Base-by-base conservation (phyloP, 129 eudicot genomes). In the Chrysanthemum seticuspe region DNA sequence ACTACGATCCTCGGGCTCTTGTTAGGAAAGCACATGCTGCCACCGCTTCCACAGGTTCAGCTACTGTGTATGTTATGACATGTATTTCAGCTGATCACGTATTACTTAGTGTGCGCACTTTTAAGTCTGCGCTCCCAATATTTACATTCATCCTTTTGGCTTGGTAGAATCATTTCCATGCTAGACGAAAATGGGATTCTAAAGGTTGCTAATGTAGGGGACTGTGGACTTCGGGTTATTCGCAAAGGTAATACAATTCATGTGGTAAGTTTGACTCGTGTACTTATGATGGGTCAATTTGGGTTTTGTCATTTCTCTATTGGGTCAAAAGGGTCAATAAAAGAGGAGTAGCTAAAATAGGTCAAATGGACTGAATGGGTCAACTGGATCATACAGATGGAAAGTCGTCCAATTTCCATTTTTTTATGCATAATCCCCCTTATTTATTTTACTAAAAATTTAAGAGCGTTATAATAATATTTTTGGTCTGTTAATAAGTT, bases 1-100 rank as follows among this genome's bases (percentile, higher is more conserved):
- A 83, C 51, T 77, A 84, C 53, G 93, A 94, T 71, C 98, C 98
- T 25, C 85, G 85, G 55, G 71, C 65, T 74, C 91, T 94, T 74
- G 80, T 94, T 59, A 86, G 85, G 80, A 88, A 88, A 80, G 98
- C 98, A 62, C 98, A 94, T 50, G 92, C 87, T 74, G 86, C 97
- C 69, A 90, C 96, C 78, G 68, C 95, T 66, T 87, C 96, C 65
- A 75, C 64, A 74, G 98, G 98, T 57, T 94, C 98, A 74, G 98
- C 98, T 65, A 94, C 98, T 62, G 91, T 85, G 98, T 94, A 90
- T 70, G 97, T 86, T 80, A 52, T 75, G n/a, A 61, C 69, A 69
- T 63, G 21, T 67, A 68, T 79, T 80, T 16, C 18, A 11, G 27
- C 13, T 34, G 36, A 54, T 68, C 61, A 15, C 51, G 12, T 23